Conservation (phyloP, 2,329 filamentous ascomycete genomes). For the Raffaelea albimanens region DNA sequence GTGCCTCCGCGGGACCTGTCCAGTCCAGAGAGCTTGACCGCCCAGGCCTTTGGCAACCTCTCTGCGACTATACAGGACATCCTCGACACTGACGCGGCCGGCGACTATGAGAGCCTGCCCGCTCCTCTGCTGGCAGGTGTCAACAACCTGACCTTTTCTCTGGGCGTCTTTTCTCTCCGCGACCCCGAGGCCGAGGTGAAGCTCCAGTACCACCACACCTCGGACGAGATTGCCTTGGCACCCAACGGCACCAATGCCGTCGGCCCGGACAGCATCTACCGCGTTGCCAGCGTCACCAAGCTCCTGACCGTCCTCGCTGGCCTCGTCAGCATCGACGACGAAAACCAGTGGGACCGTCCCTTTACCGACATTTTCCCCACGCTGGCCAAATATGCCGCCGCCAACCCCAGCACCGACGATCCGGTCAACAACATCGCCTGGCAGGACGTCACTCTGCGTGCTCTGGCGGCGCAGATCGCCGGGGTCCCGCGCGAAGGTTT, state of each 20-base stretch:
- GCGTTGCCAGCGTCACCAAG: constrained; percentile 28
- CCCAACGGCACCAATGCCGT: constrained; percentile 19
- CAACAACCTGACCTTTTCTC: constrained; percentile 6
- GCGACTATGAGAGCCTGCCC: neutral
- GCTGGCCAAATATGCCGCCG: constrained; percentile 12
- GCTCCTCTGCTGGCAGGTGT: neutral
- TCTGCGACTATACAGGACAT: neutral
- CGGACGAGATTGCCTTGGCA: constrained; percentile 16
- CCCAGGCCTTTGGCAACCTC: constrained; percentile 2
- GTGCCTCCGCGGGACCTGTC: neutral
- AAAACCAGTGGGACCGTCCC: constrained; percentile 4
- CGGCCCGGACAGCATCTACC: constrained; percentile 24
- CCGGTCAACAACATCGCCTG: constrained; percentile 22
- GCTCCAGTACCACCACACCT: constrained; percentile 31
- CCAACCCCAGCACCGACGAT: constrained; percentile 11
- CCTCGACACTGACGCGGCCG: neutral
- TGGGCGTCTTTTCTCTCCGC: constrained; percentile 6
- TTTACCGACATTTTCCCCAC: constrained; percentile 5
- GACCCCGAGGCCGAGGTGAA: neutral
- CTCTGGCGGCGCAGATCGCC: constrained; percentile 16
- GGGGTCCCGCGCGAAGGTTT: constrained; percentile 15
- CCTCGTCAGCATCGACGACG: constrained; percentile 11
- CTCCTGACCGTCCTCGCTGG: constrained; percentile 21
- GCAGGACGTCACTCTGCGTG: constrained; percentile 17
- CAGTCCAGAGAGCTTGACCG: neutral